phyloP scores from a whole-genome alignment of 169 alveolate species.

The Fabrea salina region DNA sequence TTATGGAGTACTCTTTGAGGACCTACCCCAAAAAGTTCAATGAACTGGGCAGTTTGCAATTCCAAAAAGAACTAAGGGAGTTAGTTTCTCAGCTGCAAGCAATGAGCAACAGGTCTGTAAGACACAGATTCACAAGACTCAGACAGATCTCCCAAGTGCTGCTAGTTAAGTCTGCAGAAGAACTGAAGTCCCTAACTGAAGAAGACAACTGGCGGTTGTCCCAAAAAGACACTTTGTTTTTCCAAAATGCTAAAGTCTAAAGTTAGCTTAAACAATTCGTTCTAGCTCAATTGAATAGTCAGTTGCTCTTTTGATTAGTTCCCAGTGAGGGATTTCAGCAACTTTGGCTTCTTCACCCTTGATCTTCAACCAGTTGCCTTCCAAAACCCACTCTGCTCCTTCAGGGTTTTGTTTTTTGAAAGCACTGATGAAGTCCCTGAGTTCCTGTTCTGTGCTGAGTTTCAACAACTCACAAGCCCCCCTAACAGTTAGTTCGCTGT shows the following conservation, averaged over 20 bases:
- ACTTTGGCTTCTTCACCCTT: constrained; percentile 15
- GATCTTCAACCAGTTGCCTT: not conserved
- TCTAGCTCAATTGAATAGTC: constrained; percentile 30
- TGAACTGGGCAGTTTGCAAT: constrained; percentile 26
- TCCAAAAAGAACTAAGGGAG: constrained; percentile 13
- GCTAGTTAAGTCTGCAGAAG: not conserved
- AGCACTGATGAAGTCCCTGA: not conserved
- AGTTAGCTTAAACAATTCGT: constrained; percentile 23
- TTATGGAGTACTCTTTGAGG: not conserved
- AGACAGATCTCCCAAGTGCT: constrained; percentile 12
- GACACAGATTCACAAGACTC: constrained; percentile 17
- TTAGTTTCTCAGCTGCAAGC: not conserved
- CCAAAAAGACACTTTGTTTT: not conserved
- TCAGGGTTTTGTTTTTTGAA: not conserved
- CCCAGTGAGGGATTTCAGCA: constrained; percentile 23
- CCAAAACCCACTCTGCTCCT: not conserved
- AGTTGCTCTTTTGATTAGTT: not conserved
- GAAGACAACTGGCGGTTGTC: not conserved
- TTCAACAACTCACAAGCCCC: constrained; percentile 12
- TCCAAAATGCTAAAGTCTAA: too few species aligned
- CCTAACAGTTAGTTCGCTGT: not conserved
- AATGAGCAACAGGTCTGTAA: constrained; percentile 1
- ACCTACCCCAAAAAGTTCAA: not conserved
- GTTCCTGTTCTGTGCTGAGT: not conserved
- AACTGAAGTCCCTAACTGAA: not conserved